These are phyloP conservation scores for Xerocomus spinulosus DNA, from an alignment of 768 basidiomycete species.

Conservation along the genomic window DNA sequence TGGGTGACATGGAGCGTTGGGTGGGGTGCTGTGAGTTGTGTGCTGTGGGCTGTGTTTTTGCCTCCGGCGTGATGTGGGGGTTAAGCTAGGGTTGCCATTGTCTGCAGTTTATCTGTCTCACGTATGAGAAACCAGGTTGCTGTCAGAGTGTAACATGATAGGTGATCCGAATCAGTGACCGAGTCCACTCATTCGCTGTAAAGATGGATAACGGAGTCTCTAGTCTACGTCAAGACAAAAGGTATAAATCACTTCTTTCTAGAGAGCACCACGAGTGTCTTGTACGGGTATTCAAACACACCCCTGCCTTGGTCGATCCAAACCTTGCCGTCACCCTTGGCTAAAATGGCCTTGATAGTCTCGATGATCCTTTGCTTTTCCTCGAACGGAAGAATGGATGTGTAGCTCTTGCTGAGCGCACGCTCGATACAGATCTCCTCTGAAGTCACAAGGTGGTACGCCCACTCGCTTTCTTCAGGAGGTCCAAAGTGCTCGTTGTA, in stretches of 20 bases:
- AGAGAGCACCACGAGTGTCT: constrained; percentile 54
- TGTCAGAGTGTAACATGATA: no score
- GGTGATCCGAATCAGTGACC: no score
- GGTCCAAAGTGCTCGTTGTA: constrained; percentile 59
- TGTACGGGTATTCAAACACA: constrained; percentile 78
- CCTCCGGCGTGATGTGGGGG: constrained; percentile 88
- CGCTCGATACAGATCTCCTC: constrained; percentile 58
- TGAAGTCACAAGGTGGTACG: constrained; percentile 48
- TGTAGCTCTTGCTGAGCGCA: constrained; percentile 81
- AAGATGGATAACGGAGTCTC: no score
- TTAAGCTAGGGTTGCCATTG: no score
- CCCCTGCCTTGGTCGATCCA: constrained; percentile 78
- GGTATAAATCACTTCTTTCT: constrained; percentile 35
- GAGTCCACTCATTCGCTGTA: no score
- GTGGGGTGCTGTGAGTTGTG: constrained; percentile 67
- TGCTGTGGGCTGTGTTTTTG: constrained; percentile 81
- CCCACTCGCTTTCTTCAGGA: constrained; percentile 53
- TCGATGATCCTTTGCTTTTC: constrained; percentile 50
- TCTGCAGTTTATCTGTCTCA: no score
- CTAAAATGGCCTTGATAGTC: constrained; percentile 52
- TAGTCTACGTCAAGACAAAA: no score
- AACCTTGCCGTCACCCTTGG: constrained; percentile 53
- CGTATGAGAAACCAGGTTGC: no score
- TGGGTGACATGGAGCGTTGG: constrained; percentile 79
- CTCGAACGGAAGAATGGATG: constrained; percentile 56